Evolutionary conservation across 495 filamentous ascomycete species (phyloP), one percentile per base, ranked within the genome.

Genomic region (Xylaria intraflava): DNA sequence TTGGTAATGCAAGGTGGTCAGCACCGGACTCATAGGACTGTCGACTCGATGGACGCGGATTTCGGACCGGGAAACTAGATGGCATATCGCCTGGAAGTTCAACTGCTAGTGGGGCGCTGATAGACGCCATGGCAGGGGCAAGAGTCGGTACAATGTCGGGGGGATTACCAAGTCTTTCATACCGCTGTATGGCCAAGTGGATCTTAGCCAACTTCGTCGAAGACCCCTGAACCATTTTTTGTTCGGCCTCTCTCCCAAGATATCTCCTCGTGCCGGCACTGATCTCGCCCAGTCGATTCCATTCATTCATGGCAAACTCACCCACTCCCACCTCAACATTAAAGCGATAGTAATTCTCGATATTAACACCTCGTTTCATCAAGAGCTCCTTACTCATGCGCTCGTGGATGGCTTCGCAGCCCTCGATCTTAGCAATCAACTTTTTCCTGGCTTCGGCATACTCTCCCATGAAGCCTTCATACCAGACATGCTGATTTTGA

Each of bases 291-390:
- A 98, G 74, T 4, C 93, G 83, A 64, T 89, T 83, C 92, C 93
- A 98, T 64, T 97, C 93, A 65, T 97, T 97, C 89, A 98, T 95
- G 44, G 88, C 92, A 65, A 96, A 96, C 63, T 98, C 94, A 38
- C 93, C 93, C 20, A 98, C 94, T 0, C 93, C 94, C 5, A 96
- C 87, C 62, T 97, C 92, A 22, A 96, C 93, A 56, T 98, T 98
- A 23, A 96, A 77, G n/a, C 93, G 87, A 69, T 90, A 95, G 77
- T 98, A 98, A 67, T 95, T 90, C 50, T 96, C 90, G 43, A 83
- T 80, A 57, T 83, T 87, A 46, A 96, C 88, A 19, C 86, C 81
- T 26, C 88, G 82, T 66, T 86, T 86, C 11, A 81, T 74, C 19
- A 97, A 77, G 47, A 87, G 80, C 20, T 91, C 87, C 31, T 71